Evolutionary conservation across 2,329 filamentous ascomycete genomes (phyloP).

Genomic region (Colletotrichum sp.): DNA sequence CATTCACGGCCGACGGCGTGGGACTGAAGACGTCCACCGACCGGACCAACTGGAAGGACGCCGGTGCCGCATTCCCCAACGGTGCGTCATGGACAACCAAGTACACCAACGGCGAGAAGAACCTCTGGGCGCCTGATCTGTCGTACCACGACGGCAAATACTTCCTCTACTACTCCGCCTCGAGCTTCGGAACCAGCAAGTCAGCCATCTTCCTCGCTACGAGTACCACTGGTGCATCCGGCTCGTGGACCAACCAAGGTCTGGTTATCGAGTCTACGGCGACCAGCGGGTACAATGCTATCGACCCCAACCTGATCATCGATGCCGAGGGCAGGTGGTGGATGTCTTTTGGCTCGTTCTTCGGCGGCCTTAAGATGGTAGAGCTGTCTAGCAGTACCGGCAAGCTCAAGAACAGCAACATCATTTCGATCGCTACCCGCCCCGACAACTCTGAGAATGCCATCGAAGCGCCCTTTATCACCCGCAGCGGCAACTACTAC

Average conservation of each 20-base stretch:
- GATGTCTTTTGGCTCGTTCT: slow-evolving; percentile 37
- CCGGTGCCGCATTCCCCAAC: slow-evolving; percentile 32
- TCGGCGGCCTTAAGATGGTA: slow-evolving; percentile 34
- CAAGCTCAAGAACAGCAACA: slow-evolving; percentile 23
- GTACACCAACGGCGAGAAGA: slow-evolving; percentile 32
- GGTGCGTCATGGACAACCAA: slow-evolving; percentile 34
- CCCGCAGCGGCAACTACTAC: slow-evolving; percentile 30
- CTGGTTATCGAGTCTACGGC: slow-evolving; percentile 29
- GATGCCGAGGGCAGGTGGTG: slow-evolving; percentile 32
- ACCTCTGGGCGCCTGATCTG: slow-evolving; percentile 60
- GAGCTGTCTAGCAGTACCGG: slow-evolving; percentile 27
- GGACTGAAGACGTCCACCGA: slow-evolving; percentile 35
- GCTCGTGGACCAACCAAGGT: slow-evolving; percentile 33
- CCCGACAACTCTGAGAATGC: slow-evolving; percentile 24
- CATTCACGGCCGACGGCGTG: slow-evolving; percentile 30
- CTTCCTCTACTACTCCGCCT: slow-evolving; percentile 37
- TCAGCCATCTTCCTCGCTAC: slow-evolving; percentile 37
- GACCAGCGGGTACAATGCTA: slow-evolving; percentile 31
- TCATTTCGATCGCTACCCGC: slow-evolving; percentile 29
- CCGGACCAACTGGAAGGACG: slow-evolving; percentile 33
- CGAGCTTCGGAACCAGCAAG: slow-evolving; percentile 29
- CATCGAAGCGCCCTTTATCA: slow-evolving; percentile 34
- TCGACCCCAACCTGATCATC: slow-evolving; percentile 33
- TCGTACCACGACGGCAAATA: slow-evolving; percentile 35
- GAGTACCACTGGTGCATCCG: slow-evolving; percentile 30